Conservation (phyloP, 345 rosid species). For the Citrus medica region DNA sequence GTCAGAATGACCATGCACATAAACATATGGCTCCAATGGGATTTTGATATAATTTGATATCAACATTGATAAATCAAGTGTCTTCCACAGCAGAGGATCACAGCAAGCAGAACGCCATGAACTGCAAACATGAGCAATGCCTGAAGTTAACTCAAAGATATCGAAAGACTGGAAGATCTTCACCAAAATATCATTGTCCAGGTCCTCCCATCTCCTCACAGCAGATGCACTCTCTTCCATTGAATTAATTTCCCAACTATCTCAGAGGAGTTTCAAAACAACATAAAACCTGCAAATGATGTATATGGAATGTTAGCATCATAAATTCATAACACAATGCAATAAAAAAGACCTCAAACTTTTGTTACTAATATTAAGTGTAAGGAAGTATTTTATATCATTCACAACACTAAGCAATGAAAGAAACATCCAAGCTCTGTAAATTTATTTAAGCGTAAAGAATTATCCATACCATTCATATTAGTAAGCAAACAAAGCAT, state of each 20-base stretch:
- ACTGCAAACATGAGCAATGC: slow-evolving; percentile 77
- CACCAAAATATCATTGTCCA: slow-evolving; percentile 68
- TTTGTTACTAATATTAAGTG: background rate
- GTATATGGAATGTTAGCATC: background rate
- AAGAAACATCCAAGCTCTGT: background rate
- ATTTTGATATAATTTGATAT: slow-evolving; percentile 69
- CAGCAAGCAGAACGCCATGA: slow-evolving; percentile 77
- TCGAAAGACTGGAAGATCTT: slow-evolving; percentile 57
- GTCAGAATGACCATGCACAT: slow-evolving; percentile 58
- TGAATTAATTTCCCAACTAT: background rate
- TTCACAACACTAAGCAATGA: background rate
- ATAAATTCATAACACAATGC: background rate
- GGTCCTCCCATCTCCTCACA: slow-evolving; percentile 74
- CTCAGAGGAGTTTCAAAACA: slow-evolving; percentile 11
- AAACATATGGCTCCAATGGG: slow-evolving; percentile 73
- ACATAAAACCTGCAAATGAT: slow-evolving; percentile 11
- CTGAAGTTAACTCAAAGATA: slow-evolving; percentile 53
- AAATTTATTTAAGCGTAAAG: background rate
- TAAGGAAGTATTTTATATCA: background rate
- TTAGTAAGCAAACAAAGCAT: background rate
- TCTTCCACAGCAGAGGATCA: slow-evolving; percentile 86
- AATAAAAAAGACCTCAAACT: background rate
- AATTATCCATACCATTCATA: background rate
- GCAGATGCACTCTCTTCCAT: slow-evolving; percentile 47
- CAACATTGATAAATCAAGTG: slow-evolving; percentile 69